Evolutionary conservation across 2,329 filamentous ascomycete species (phyloP), one percentile per base, ranked within the genome.

Genomic region (Colletotrichum musicola): DNA sequence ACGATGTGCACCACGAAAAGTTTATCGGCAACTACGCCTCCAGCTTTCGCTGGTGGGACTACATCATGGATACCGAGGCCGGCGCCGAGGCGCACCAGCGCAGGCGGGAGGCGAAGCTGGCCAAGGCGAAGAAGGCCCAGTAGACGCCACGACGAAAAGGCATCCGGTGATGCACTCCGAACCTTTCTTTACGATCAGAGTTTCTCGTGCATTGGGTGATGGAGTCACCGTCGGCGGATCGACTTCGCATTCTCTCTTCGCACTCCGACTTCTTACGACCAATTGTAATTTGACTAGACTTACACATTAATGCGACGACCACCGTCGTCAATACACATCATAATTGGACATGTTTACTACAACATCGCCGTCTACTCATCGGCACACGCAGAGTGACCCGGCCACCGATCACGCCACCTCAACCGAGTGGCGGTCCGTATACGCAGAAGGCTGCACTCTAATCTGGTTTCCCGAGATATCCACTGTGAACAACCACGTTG

Each of bases 41-140:
- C 78, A 97, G 93, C 86, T 99, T 99, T 89, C 89, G 95, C 81
- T 99, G 96, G 96, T 99, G 96, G 96, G 96, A 99, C 84, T 97
- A 92, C 80, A 80, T 91, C 74, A 87, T 98, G 73, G 95, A 97
- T 81, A 99, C 96, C 70, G 95, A 99, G 86, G 93, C 93, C 72
- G 94, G 93, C 61, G 89, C 93, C 35, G 95, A 97, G 81, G 93
- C 95, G 44, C 88, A 92, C 75, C 94, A 94, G 89, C 88, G 87
- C 78, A 91, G 95, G 77, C 89, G 94, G 68, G 94, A 96, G 81
- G 89, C 85, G 81, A 94, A 92, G 88, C 75, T 93, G 58, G 85
- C 92, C 80, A 85, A 85, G 77, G 84, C 85, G 72, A 90, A 90
- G 86, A 94, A 94, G 86, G 84, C 84, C 35, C 86, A 92, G 82